A percentile compares a stretch with the other conserved stretches of the same genome.
These are phyloP conservation scores for Brassica cretica DNA, from an alignment of 345 rosid genomes.

Conservation along the genomic window DNA sequence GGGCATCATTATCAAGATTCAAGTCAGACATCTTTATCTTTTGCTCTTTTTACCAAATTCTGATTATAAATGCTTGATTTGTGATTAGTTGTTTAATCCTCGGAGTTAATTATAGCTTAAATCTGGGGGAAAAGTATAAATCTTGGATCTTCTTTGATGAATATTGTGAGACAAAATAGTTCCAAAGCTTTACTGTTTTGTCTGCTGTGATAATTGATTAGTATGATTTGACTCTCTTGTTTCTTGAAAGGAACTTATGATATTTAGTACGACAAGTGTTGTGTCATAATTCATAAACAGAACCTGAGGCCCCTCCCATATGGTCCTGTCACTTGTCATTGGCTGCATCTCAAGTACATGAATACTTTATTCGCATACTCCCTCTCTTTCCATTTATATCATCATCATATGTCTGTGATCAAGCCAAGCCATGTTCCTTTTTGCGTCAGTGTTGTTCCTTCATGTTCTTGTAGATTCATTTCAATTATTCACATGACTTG, in stretches of 20 bases:
- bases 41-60: constrained; percentile 4
- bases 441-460: constrained; percentile 40
- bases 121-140: not conserved
- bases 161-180: constrained; percentile 29
- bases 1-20: constrained; percentile 4
- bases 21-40: constrained; percentile 10
- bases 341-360: constrained; percentile 25
- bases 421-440: constrained; percentile 42
- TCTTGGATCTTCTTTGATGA: constrained; percentile 9
- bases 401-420: constrained; percentile 29
- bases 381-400: constrained; percentile 26
- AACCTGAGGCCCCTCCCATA: constrained; percentile 43
- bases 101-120: not conserved
- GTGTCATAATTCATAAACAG: constrained; percentile 19
- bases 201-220: constrained; percentile 31
- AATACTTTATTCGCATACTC: constrained; percentile 29
- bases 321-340: constrained; percentile 35
- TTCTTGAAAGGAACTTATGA: constrained; percentile 31
- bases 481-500: constrained; percentile 31
- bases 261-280: constrained; percentile 37
- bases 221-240: constrained; percentile 30
- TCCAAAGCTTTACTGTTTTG: constrained; percentile 23
- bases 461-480: constrained; percentile 25
- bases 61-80: constrained; percentile 5
- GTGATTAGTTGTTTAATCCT: not conserved